phyloP scores from a whole-genome alignment of 2,329 filamentous ascomycete species.

The Aspergillus sergii region DNA sequence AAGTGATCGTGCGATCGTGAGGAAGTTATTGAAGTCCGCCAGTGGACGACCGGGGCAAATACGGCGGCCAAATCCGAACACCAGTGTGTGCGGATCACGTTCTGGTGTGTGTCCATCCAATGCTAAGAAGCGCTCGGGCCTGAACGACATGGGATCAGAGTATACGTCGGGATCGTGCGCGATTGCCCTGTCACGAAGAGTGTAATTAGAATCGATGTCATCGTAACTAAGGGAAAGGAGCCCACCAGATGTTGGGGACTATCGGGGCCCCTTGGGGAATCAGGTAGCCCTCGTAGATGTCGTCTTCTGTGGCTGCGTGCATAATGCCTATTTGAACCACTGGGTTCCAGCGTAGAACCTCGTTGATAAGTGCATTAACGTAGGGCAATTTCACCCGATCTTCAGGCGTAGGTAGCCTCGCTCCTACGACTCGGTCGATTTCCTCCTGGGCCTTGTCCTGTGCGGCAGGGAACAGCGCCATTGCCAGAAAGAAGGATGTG shows the following conservation, averaged over 20 bases:
- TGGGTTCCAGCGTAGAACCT: constrained; percentile 38
- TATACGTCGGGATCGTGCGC: constrained; percentile 43
- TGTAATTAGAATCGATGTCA: background rate
- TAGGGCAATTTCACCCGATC: constrained; percentile 42
- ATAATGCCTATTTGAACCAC: constrained; percentile 34
- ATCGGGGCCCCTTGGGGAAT: constrained; percentile 40
- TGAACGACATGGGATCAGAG: constrained; percentile 41
- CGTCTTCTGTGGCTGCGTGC: constrained; percentile 30
- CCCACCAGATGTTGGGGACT: constrained; percentile 41
- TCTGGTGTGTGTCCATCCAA: constrained; percentile 34
- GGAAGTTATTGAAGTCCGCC: constrained; percentile 43
- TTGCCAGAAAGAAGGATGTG: constrained; percentile 53
- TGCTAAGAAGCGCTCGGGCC: constrained; percentile 46
- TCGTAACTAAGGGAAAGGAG: background rate
- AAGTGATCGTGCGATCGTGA: constrained; percentile 48
- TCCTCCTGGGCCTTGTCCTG: constrained; percentile 53
- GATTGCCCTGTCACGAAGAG: constrained; percentile 35
- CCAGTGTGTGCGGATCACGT: constrained; percentile 35
- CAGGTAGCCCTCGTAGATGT: constrained; percentile 26
- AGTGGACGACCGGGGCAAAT: constrained; percentile 45
- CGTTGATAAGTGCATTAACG: constrained; percentile 39
- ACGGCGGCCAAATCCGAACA: constrained; percentile 44
- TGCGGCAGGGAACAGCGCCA: constrained; percentile 53
- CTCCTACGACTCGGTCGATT: constrained; percentile 41
- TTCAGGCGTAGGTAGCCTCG: constrained; percentile 34